Percentiles rank a stretch among this genome's conserved stretches.
Conservation (phyloP, 2,329 filamentous ascomycete species). For the Fusarium annulatum region DNA sequence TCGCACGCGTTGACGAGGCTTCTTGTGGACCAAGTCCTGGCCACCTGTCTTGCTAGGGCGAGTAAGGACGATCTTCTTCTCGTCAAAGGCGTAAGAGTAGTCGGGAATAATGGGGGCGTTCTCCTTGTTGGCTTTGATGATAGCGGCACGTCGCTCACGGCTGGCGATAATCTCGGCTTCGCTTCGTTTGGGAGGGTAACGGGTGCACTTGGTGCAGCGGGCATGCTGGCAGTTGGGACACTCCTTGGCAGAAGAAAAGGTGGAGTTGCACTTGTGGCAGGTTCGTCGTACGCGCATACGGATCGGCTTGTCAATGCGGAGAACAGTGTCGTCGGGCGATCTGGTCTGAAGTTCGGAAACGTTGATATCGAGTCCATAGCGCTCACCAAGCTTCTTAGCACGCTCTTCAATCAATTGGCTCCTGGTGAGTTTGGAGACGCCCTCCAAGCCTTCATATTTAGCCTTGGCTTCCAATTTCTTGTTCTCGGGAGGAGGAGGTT, state of each 20-base stretch:
- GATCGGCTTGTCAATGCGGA: slow-evolving; percentile 79
- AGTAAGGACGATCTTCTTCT: slow-evolving; percentile 65
- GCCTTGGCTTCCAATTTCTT: slow-evolving; percentile 43
- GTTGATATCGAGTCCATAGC: slow-evolving; percentile 67
- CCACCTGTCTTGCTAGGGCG: slow-evolving; percentile 73
- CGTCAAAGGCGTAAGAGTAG: slow-evolving; percentile 57
- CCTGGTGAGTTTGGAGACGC: slow-evolving; percentile 57
- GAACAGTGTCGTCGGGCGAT: slow-evolving; percentile 63
- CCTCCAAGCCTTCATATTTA: slow-evolving; percentile 47
- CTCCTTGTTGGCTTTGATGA: slow-evolving; percentile 66
- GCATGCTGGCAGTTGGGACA: slow-evolving; percentile 82
- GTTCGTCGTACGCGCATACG: slow-evolving; percentile 81
- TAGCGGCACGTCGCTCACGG: slow-evolving; percentile 61
- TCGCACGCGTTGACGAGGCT: slow-evolving; percentile 77
- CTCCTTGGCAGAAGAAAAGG: slow-evolving; percentile 77
- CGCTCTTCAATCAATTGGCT: slow-evolving; percentile 66
- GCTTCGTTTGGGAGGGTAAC: slow-evolving; percentile 75
- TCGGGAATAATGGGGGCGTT: slow-evolving; percentile 65
- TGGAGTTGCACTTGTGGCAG: slow-evolving; percentile 83
- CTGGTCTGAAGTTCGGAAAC: slow-evolving; percentile 63
- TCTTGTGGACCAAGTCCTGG: slow-evolving; percentile 78
- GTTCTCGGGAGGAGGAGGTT: slow-evolving; percentile 23
- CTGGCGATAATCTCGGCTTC: slow-evolving; percentile 65
- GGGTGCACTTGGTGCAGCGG: slow-evolving; percentile 83
- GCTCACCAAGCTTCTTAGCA: slow-evolving; percentile 65